These are phyloP conservation scores for Talaromyces atroroseus DNA, from an alignment of 2,329 filamentous ascomycete species.

Conservation along the genomic window DNA sequence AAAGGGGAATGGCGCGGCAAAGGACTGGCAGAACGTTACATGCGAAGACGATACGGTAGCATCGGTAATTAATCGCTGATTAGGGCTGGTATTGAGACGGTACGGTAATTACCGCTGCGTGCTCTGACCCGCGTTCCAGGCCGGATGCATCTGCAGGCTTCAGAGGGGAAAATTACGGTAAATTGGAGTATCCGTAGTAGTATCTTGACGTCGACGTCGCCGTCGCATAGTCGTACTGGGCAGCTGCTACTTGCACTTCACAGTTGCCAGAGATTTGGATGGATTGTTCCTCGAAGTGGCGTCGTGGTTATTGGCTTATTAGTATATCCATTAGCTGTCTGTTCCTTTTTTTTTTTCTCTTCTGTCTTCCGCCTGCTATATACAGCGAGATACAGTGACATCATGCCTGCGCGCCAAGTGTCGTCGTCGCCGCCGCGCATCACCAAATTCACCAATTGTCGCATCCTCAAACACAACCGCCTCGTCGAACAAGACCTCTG, in stretches of 20 bases:
- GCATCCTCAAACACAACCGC: conserved; percentile 61
- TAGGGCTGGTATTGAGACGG: not conserved
- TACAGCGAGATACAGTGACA: conserved; percentile 21
- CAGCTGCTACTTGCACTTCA: not conserved
- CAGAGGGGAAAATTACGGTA: not conserved
- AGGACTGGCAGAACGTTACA: not conserved
- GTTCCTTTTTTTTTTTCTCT: no score
- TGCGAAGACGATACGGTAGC: not conserved
- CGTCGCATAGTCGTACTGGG: not conserved
- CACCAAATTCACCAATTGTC: conserved; percentile 86
- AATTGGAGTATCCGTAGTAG: not conserved
- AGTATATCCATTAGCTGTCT: not conserved
- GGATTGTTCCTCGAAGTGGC: no score
- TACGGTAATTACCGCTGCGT: not conserved
- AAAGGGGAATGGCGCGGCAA: not conserved
- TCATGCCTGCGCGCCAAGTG: conserved; percentile 31
- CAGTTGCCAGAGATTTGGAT: no score
- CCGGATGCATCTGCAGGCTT: not conserved
- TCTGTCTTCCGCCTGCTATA: no score
- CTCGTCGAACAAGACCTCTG: conserved; percentile 78
- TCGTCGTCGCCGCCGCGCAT: conserved; percentile 46
- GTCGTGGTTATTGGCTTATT: not conserved
- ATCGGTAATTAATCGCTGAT: not conserved
- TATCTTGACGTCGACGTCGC: not conserved
- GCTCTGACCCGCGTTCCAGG: no score